These are phyloP conservation scores for Yamadazyma sp. DNA, from an alignment of 805 yeast genomes.

Conservation along the genomic window DNA sequence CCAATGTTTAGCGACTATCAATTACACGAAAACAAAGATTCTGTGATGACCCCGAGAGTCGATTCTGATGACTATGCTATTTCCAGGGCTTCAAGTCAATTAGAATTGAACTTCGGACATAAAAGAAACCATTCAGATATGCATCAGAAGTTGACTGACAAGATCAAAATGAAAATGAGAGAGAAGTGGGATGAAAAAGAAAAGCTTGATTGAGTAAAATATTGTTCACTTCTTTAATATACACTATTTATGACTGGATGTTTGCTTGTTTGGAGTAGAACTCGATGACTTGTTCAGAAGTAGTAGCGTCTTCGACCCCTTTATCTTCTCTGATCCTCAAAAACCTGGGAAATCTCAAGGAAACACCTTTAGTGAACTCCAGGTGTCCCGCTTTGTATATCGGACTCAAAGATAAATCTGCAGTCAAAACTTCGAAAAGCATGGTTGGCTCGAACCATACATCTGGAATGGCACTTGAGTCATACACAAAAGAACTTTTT, in stretches of 20 bases:
- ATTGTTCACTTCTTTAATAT: constrained; percentile 2
- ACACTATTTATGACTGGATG: constrained; percentile 20
- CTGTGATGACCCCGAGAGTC: constrained; percentile 27
- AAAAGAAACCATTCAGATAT: constrained; percentile 10
- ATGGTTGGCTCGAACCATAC: constrained; percentile 90
- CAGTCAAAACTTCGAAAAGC: constrained; percentile 86
- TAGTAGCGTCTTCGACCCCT: constrained; percentile 80
- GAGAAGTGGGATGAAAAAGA: constrained; percentile 29
- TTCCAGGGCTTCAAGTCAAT: constrained; percentile 13
- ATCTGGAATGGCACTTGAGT: constrained; percentile 75
- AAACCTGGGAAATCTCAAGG: constrained; percentile 87
- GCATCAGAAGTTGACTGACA: constrained; percentile 27
- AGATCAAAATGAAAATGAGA: constrained; percentile 35
- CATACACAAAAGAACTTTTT: constrained; percentile 66
- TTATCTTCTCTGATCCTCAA: constrained; percentile 84
- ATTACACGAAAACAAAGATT: constrained; percentile 32
- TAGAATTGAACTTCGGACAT: constrained; percentile 29
- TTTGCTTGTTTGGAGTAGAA: constrained; percentile 73
- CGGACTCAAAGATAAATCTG: constrained; percentile 87
- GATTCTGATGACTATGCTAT: constrained; percentile 32
- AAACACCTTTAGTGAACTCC: constrained; percentile 77
- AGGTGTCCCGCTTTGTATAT: constrained; percentile 80
- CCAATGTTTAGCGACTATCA: constrained; percentile 60
- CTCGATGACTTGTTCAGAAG: constrained; percentile 79
- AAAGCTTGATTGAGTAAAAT: constrained; percentile 5